Percentiles rank a stretch among this genome's conserved stretches.
phyloP scores from a whole-genome alignment of 805 yeast genomes.

The Saturnispora sekii region DNA sequence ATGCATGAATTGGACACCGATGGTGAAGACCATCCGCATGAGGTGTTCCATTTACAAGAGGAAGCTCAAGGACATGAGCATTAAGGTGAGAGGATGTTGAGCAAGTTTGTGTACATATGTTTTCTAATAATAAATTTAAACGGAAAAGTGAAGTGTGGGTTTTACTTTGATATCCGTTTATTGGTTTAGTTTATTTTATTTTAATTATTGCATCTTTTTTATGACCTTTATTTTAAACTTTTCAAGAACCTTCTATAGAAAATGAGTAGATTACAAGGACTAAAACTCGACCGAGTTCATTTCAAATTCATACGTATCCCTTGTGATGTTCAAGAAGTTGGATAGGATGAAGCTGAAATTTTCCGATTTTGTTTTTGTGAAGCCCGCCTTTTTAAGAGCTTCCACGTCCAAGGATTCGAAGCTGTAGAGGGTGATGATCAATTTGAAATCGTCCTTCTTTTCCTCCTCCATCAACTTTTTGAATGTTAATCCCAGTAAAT shows the following conservation, averaged over 20 bases:
- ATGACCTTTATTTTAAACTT: no score
- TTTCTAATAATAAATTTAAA: background rate
- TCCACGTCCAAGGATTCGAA: conserved; percentile 36
- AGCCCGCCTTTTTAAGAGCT: conserved; percentile 34
- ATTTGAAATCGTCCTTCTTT: conserved; percentile 27
- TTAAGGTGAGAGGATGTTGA: background rate
- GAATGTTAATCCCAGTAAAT: conserved; percentile 31
- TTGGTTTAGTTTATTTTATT: no score
- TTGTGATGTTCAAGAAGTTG: conserved; percentile 15
- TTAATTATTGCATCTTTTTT: no score
- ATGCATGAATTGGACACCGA: conserved; percentile 30
- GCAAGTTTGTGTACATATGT: background rate
- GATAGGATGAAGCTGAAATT: conserved; percentile 10
- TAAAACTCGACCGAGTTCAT: conserved; percentile 11
- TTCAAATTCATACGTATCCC: conserved; percentile 16
- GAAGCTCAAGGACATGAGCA: conserved; percentile 9
- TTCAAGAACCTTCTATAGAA: no score
- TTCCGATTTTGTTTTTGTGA: conserved; percentile 21
- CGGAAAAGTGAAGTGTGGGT: background rate
- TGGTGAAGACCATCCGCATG: conserved; percentile 15
- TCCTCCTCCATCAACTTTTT: conserved; percentile 12
- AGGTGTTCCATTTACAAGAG: conserved; percentile 21
- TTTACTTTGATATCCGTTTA: background rate
- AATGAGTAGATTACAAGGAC: background rate
- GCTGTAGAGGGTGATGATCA: conserved; percentile 26